Conservation (phyloP, 1,139 yeast species). For the Sugiyamaella novakii region DNA sequence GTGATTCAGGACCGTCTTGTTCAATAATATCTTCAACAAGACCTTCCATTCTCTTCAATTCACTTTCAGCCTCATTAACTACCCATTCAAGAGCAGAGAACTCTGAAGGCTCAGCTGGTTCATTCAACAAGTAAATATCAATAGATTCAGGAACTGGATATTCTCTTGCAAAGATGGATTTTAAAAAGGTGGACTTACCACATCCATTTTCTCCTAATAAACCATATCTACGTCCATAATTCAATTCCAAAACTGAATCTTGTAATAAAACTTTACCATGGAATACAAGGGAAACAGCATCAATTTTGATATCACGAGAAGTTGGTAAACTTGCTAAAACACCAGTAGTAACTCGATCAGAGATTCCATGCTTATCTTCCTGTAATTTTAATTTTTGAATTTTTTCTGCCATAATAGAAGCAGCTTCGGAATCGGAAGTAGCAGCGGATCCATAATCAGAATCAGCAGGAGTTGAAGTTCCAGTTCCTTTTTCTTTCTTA, state of each 20-base stretch:
- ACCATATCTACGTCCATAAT: slow-evolving; percentile 91
- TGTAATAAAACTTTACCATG: slow-evolving; percentile 97
- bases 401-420: slow-evolving; percentile 52
- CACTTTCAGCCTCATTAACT: slow-evolving; percentile 92
- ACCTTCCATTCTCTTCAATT: slow-evolving; percentile 87
- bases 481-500: slow-evolving; percentile 56
- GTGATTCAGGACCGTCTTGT: slow-evolving; percentile 93
- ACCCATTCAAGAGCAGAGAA: slow-evolving; percentile 93
- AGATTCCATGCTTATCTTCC: slow-evolving; percentile 88
- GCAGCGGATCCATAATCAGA: slow-evolving; percentile 34
- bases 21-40: slow-evolving; percentile 87
- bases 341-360: slow-evolving; percentile 98
- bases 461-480: slow-evolving; percentile 44
- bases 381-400: slow-evolving; percentile 87
- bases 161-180: slow-evolving; percentile 93
- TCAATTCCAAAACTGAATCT: slow-evolving; percentile 88
- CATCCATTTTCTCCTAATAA: slow-evolving; percentile 98
- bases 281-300: slow-evolving; percentile 87
- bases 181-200: slow-evolving; percentile 94
- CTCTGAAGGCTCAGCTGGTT: slow-evolving; percentile 96
- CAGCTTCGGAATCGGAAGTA: slow-evolving; percentile 45
- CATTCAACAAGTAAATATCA: slow-evolving; percentile 90
- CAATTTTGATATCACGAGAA: slow-evolving; percentile 90
- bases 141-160: slow-evolving; percentile 91
- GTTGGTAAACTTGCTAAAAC: slow-evolving; percentile 86